Conservation (phyloP, 2,329 filamentous ascomycete genomes). For the Aspergillus sp. region DNA sequence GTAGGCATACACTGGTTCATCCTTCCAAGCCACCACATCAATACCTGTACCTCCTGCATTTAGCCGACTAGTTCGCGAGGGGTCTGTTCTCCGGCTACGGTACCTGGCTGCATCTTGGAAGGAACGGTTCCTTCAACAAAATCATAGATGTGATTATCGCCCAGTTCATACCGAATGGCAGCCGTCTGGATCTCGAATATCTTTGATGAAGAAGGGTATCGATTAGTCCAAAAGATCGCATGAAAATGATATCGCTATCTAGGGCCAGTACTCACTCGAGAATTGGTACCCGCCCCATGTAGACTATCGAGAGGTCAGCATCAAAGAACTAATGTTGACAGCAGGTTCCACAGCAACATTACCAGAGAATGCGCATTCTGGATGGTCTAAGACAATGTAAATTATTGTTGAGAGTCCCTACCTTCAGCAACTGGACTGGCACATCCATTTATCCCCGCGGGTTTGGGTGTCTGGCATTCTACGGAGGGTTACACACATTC, state of each 20-base stretch:
- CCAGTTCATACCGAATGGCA: slow-evolving; percentile 26
- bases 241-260: not conserved
- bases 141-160: slow-evolving; percentile 22
- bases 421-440: not conserved
- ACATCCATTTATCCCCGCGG: not conserved
- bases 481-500: not conserved
- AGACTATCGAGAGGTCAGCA: slow-evolving; percentile 15
- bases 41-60: not conserved
- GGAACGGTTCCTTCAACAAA: slow-evolving; percentile 24
- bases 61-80: not conserved
- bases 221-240: not conserved
- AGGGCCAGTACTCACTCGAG: slow-evolving; percentile 13
- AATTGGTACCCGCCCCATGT: slow-evolving; percentile 28
- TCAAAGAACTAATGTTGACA: not conserved
- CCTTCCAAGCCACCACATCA: not conserved
- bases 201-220: not conserved
- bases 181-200: slow-evolving; percentile 13
- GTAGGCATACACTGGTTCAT: slow-evolving; percentile 13
- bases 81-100: not conserved
- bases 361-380: slow-evolving; percentile 17
- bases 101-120: slow-evolving; percentile 17
- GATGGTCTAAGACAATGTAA: not conserved
- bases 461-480: not conserved
- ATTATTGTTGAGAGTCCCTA: not conserved
- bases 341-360: not conserved